Conservation (phyloP, 2,329 filamentous ascomycete genomes). For the Emergomyces africanus region DNA sequence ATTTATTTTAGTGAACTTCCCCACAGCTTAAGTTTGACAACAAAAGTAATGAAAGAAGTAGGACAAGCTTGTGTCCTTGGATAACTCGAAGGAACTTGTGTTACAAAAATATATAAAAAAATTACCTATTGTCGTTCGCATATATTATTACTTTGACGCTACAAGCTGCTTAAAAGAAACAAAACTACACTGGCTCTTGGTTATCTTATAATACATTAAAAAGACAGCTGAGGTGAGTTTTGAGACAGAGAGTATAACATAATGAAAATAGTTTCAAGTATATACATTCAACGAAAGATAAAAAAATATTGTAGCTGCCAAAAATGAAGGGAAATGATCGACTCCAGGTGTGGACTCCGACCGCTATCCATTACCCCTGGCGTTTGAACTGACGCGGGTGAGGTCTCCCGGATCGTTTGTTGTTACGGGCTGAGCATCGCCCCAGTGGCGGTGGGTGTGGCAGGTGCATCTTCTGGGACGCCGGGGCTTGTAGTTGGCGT, state of each 20-base stretch:
- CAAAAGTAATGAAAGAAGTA: background rate
- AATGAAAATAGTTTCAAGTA: background rate
- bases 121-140: background rate
- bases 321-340: background rate
- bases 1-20: too few relatives aligned
- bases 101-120: too few relatives aligned
- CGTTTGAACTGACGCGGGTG: background rate
- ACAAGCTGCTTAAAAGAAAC: background rate
- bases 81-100: background rate
- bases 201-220: background rate
- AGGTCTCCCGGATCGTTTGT: background rate
- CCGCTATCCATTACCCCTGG: background rate
- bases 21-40: background rate
- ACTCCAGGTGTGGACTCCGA: background rate
- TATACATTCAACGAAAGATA: background rate
- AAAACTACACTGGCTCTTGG: background rate
- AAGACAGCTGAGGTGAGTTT: background rate
- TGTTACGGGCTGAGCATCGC: background rate
- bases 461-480: background rate
- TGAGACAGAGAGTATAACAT: background rate
- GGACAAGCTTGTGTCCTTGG: background rate
- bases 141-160: background rate
- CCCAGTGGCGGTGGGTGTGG: background rate
- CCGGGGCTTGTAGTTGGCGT: background rate
- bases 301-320: background rate